These are phyloP conservation scores for Prunus yedoensis DNA, from an alignment of 331 rosid genomes.

Conservation along the genomic window DNA sequence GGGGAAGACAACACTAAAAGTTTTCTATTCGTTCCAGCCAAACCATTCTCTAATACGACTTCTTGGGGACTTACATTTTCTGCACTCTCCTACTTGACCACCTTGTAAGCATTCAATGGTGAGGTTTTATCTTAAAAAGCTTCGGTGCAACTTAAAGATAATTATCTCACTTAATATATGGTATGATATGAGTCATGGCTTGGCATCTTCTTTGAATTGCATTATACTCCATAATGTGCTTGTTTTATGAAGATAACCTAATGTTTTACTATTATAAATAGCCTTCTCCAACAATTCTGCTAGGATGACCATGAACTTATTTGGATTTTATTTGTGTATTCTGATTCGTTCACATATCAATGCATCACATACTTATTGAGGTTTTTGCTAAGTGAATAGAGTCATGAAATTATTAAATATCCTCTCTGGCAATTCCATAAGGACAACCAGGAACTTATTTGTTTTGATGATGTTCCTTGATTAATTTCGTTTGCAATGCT, in stretches of 20 bases:
- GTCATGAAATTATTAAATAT: neutral
- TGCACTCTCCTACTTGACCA: neutral
- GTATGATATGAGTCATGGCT: neutral
- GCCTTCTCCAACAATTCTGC: slow-evolving; percentile 1
- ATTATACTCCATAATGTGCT: neutral
- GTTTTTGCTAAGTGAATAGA: neutral
- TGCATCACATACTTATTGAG: neutral
- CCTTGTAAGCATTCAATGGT: neutral
- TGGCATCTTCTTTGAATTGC: neutral
- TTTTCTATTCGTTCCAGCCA: neutral
- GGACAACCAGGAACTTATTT: neutral
- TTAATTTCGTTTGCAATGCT: neutral
- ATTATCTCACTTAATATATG: neutral
- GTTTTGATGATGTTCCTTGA: neutral
- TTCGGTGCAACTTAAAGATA: neutral
- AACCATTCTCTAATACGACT: neutral
- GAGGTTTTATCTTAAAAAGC: neutral
- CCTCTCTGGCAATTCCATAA: neutral
- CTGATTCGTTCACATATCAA: neutral
- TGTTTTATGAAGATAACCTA: neutral
- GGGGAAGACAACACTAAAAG: too few relatives aligned
- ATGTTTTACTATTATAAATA: neutral
- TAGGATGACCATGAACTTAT: neutral
- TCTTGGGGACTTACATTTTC: neutral
- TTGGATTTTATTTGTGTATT: neutral